Base-by-base conservation (phyloP, 2,329 filamentous ascomycete species). In the Dryadomyces quercus-mongolicae region DNA sequence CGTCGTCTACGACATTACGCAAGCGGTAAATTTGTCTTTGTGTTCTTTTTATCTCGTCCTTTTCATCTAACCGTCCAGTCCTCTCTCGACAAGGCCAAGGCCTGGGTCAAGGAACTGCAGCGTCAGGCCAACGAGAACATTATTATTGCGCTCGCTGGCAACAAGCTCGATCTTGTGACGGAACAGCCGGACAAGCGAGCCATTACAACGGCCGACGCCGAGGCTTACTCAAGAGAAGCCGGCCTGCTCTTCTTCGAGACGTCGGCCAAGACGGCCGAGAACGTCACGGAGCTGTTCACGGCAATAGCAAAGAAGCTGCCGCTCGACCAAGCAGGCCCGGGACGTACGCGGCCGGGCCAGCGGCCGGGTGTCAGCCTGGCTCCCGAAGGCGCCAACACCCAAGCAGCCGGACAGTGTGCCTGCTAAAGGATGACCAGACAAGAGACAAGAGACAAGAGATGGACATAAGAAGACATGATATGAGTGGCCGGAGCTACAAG, bases 41-140 rank as follows among this genome's bases (percentile, higher is more conserved):
- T 31, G 2, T 22, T 10, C n/a, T 25, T 1, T 12, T 49, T 21
- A n/a, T n/a, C n/a, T n/a, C 16, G 20, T 42, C 31, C 1, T 25
- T 3, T n/a, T n/a, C n/a, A n/a, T 18, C 22, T 50, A 31, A 53
- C 51, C 21, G 3, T 6, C 36, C 57, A 98, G 93, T 82, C 91
- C 60, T 98, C 93, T 49, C 78, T 98, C 66, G 94, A 98, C 72
- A 98, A 98, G 77, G 94, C 94, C 63, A 98, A 98, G 73, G 87
- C 91, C 47, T 98, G 93, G 93, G 92, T 98, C 56, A 97, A 97
- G 74, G 93, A 98, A 70, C 83, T 98, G 54, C 93, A 98, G 72
- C 85, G 93, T 67, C 93, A 98, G 74, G 93, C 94, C 59, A 98
- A 97, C 75, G 93, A 98, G 73, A 97, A 97, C 73, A 98, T 98